phyloP scores from a whole-genome alignment of 495 filamentous ascomycete species.

The Sporormia fimetaria region DNA sequence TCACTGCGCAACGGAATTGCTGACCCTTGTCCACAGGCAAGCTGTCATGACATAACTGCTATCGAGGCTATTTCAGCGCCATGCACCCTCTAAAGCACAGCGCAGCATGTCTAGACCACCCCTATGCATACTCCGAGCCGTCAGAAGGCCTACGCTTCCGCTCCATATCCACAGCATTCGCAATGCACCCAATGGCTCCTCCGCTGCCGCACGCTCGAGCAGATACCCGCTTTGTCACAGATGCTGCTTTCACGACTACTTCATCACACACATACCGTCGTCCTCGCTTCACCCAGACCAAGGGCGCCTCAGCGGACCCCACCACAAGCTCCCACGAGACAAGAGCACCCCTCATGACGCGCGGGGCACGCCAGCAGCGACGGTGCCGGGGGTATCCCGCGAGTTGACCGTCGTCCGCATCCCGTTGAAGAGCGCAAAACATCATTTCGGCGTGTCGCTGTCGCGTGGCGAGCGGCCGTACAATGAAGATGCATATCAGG shows the following conservation, averaged over 20 bases:
- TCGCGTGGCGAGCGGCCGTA: constrained; percentile 70
- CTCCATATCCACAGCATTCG: too few species aligned
- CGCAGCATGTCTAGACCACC: too few species aligned
- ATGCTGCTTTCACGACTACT: constrained; percentile 84
- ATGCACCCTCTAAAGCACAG: too few species aligned
- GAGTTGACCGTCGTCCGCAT: constrained; percentile 98
- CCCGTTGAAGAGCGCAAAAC: constrained; percentile 82
- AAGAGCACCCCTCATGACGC: constrained; percentile 66
- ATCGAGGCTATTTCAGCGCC: too few species aligned
- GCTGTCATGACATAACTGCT: too few species aligned
- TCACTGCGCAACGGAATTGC: too few species aligned
- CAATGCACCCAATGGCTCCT: too few species aligned
- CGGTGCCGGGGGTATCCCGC: constrained; percentile 36
- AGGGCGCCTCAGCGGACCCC: constrained; percentile 46
- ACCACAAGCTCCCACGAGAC: constrained; percentile 73
- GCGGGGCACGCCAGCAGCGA: constrained; percentile 38
- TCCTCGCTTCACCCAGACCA: constrained; percentile 89
- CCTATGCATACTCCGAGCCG: too few species aligned
- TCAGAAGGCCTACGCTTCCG: too few species aligned
- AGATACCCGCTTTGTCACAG: too few species aligned
- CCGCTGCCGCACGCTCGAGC: too few species aligned
- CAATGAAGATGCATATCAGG: constrained; percentile 94
- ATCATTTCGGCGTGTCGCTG: constrained; percentile 76
- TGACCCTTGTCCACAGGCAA: too few species aligned
- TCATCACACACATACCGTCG: constrained; percentile 87